These are phyloP conservation scores for Candida ipomoeae DNA, from an alignment of 805 yeast species.

Conservation along the genomic window DNA sequence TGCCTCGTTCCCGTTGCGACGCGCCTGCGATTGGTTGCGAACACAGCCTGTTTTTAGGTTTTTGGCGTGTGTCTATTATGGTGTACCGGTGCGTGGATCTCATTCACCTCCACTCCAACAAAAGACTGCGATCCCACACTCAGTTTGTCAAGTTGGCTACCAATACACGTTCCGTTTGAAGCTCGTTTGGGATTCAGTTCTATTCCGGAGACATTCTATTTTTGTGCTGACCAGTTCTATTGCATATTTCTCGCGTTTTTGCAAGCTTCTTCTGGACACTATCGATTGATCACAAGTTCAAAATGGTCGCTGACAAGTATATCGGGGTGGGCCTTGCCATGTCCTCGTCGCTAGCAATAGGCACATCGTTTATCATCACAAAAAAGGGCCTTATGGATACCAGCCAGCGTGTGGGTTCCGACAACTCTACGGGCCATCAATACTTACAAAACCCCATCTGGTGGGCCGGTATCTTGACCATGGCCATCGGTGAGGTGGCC, in stretches of 20 bases:
- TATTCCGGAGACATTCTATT: background rate
- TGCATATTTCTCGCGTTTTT: too few species aligned
- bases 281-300: background rate
- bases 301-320: slow-evolving; percentile 71
- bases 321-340: slow-evolving; percentile 87
- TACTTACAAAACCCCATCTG: slow-evolving; percentile 82
- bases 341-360: slow-evolving; percentile 83
- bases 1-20: background rate
- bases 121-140: background rate
- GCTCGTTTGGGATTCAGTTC: too few species aligned
- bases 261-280: background rate
- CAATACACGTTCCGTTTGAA: background rate
- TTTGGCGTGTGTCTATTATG: background rate
- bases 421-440: slow-evolving; percentile 64
- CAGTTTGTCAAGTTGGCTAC: background rate
- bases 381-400: slow-evolving; percentile 80
- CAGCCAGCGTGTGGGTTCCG: slow-evolving; percentile 43
- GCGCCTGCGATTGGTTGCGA: background rate
- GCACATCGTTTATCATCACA: slow-evolving; percentile 84
- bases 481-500: slow-evolving; percentile 90
- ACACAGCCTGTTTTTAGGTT: background rate
- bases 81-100: slow-evolving; percentile 1
- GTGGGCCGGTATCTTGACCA: slow-evolving; percentile 89
- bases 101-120: background rate
- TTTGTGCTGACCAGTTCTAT: too few species aligned